Evolutionary conservation across 441 rosid species (phyloP).

Genomic region (Gossypium schwendimanii): DNA sequence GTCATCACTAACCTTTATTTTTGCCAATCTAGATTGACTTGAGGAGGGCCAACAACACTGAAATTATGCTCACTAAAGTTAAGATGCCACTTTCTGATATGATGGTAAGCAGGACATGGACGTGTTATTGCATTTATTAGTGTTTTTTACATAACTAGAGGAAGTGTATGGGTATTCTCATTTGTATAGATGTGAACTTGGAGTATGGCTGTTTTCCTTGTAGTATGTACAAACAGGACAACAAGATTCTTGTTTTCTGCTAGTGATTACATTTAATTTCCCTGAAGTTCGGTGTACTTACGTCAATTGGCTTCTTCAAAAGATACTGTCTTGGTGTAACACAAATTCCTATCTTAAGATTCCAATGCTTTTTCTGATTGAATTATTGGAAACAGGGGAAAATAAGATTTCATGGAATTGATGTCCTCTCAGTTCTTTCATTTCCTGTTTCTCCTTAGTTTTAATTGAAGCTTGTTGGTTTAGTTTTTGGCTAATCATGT

Average conservation of each 20-base stretch:
- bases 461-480: neutral
- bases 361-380: neutral
- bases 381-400: neutral
- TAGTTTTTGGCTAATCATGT: conserved; percentile 8
- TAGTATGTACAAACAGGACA: neutral
- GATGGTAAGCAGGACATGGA: conserved; percentile 67
- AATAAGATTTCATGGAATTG: neutral
- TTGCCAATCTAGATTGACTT: conserved; percentile 63
- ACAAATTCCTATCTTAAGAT: conserved; percentile 10
- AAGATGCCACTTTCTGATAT: conserved; percentile 97
- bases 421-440: neutral
- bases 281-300: neutral
- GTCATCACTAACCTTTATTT: conserved; percentile 2
- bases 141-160: neutral
- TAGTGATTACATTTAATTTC: neutral
- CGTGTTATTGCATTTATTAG: neutral
- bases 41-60: conserved; percentile 97
- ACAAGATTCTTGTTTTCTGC: neutral
- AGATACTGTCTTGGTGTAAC: neutral
- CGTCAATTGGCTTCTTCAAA: neutral
- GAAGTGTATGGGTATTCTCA: neutral
- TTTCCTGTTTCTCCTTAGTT: neutral
- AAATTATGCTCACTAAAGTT: conserved; percentile 98
- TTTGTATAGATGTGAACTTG: neutral
- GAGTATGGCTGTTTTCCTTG: neutral